phyloP scores from a whole-genome alignment of 2,329 filamentous ascomycete genomes.

The Calonectria multiphialidica region DNA sequence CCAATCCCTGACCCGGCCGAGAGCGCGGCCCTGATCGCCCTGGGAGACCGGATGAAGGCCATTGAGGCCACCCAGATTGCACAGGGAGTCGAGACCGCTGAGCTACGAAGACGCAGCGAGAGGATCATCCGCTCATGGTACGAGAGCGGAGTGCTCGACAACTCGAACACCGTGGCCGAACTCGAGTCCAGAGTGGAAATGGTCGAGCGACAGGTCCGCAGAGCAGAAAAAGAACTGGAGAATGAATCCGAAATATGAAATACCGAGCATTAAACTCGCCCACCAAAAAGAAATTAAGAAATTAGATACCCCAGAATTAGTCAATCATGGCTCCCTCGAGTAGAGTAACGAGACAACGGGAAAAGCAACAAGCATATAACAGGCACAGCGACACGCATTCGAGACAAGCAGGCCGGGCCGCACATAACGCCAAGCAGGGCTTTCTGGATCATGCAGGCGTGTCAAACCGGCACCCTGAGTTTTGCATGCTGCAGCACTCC shows the following conservation, averaged over 20 bases:
- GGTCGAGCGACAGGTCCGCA: slow-evolving; percentile 74
- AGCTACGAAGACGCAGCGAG: slow-evolving; percentile 74
- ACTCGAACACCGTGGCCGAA: slow-evolving; percentile 77
- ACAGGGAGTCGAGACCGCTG: slow-evolving; percentile 72
- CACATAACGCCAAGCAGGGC: not conserved
- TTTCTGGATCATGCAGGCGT: not conserved
- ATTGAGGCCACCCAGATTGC: slow-evolving; percentile 70
- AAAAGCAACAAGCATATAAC: slow-evolving; percentile 5
- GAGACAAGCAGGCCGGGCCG: not conserved
- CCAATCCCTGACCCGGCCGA: slow-evolving; percentile 67
- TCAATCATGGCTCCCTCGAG: not conserved
- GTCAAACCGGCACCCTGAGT: not conserved
- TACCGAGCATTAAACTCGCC: not conserved
- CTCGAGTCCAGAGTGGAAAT: slow-evolving; percentile 76
- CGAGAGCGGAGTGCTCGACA: slow-evolving; percentile 76
- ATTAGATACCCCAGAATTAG: slow-evolving; percentile 3
- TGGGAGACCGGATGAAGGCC: slow-evolving; percentile 72
- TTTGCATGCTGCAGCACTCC: not conserved
- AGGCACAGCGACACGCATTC: not conserved
- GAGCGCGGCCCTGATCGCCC: slow-evolving; percentile 67
- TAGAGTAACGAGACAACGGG: not conserved
- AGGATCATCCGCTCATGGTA: slow-evolving; percentile 77
- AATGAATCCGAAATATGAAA: slow-evolving; percentile 42
- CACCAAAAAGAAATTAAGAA: not conserved
- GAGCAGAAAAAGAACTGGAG: slow-evolving; percentile 64